Conservation (phyloP, 306 rosid genomes). For the Phaseolus lunatus region DNA sequence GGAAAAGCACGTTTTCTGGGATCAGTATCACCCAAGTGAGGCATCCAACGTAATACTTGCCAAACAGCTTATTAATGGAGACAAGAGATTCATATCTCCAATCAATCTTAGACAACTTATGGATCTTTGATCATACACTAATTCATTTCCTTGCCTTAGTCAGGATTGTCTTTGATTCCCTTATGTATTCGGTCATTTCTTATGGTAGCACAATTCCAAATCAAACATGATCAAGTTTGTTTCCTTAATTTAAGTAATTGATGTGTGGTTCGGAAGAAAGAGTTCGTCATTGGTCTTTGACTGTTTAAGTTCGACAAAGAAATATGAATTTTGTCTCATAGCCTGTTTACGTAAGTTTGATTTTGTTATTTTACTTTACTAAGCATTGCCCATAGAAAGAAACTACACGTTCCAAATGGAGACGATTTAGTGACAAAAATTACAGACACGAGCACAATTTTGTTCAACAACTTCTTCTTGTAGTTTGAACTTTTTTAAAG, state of each 20-base stretch:
- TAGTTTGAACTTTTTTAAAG: neutral
- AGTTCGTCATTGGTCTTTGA: too few relatives aligned
- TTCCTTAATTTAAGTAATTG: too few relatives aligned
- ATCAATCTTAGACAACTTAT: constrained; percentile 74
- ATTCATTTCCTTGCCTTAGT: neutral
- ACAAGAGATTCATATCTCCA: constrained; percentile 57
- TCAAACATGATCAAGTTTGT: too few relatives aligned
- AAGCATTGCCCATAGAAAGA: constrained; percentile 5
- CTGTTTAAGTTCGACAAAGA: too few relatives aligned
- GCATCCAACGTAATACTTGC: constrained; percentile 77
- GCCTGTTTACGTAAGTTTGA: neutral
- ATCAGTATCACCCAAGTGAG: constrained; percentile 86
- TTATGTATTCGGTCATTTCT: too few relatives aligned
- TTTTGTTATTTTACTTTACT: neutral
- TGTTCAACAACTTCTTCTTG: constrained; percentile 32
- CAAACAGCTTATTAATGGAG: constrained; percentile 69
- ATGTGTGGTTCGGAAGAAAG: too few relatives aligned
- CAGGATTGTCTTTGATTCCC: too few relatives aligned
- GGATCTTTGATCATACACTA: constrained; percentile 40
- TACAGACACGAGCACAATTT: neutral
- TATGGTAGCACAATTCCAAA: too few relatives aligned
- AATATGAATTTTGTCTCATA: neutral
- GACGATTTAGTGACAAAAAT: neutral
- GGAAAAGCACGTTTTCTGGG: constrained; percentile 73
- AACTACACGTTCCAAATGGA: neutral